Evolutionary conservation across 441 rosid genomes (phyloP), one percentile per base, ranked within the genome.

Genomic region (Pelargonium myrrhifolium): DNA sequence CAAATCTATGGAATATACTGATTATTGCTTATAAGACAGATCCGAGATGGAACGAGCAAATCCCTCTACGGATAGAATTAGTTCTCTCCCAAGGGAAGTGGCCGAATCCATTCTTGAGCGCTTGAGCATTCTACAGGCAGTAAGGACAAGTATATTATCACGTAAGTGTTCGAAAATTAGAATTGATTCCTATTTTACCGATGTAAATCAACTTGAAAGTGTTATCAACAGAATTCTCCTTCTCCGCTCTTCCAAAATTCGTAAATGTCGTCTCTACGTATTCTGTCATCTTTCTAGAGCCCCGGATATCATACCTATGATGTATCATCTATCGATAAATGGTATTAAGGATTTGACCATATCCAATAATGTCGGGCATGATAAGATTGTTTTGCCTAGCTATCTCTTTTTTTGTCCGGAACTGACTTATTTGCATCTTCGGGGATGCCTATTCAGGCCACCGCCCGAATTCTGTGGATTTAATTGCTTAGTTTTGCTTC

Each of bases 281-380:
- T 5, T 11, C 26, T 24, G 1, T 6, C 0, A 55, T 18, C 9
- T 55, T 1, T 18, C 26, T 22, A 55, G 14, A 55, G 60, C 20
- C 9, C 60, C 60, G 26, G 9, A 55, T 20, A 55, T 55, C 60
- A 18, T 55, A 55, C 60, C 60, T 55, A 18, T 55, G 60, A 55
- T 55, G 26, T 17, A 55, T 55, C 60, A 20, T 55, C 60, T 55
- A 17, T 55, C 60, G 8, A 18, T 9, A 26, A 55, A 9, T 55
- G 60, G 60, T 20, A 20, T 55, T 7, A 55, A 55, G 24, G 24
- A 55, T 55, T 55, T 55, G 12, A 0, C 20, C 2, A 20, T 55
- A 22, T 6, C 2, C 28, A 55, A 55, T 8, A 3, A 9, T 6
- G 2, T 22, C 9, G 2, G 2, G 24, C 0, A 1, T 6, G 18